Percentiles rank a stretch among this genome's conserved stretches.
phyloP scores from a whole-genome alignment of 768 basidiomycete species.

The Pleurotus pulmonarius region DNA sequence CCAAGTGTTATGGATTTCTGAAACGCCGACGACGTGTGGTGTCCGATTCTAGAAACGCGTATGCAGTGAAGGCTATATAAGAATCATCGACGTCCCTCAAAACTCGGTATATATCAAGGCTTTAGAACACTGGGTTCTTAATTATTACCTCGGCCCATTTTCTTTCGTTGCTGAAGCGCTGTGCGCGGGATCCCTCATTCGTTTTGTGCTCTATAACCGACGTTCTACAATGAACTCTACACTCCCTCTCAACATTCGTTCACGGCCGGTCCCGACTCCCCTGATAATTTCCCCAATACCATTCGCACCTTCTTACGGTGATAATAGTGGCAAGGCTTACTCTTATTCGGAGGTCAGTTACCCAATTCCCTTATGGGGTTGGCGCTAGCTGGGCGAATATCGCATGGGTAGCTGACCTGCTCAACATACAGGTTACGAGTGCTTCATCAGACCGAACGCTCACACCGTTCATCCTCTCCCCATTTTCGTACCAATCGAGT shows the following conservation, averaged over 20 bases:
- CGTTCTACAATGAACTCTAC: background rate
- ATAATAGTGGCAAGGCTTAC: background rate
- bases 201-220: background rate
- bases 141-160: background rate
- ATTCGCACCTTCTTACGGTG: background rate
- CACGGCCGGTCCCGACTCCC: slow-evolving; percentile 6
- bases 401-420: background rate
- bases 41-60: background rate
- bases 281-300: slow-evolving; percentile 1
- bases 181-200: background rate
- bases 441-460: background rate
- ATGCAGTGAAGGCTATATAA: background rate
- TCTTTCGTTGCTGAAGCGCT: slow-evolving; percentile 1
- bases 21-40: background rate
- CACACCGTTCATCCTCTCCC: slow-evolving; percentile 2
- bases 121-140: background rate
- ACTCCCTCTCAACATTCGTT: slow-evolving; percentile 4
- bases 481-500: background rate
- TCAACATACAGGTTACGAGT: background rate
- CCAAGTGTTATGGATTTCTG: background rate
- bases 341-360: background rate
- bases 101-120: background rate
- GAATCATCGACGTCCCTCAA: background rate
- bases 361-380: background rate
- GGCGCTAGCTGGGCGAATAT: background rate